These are phyloP conservation scores for Cardamine resedifolia DNA, from an alignment of 345 rosid genomes.

Conservation along the genomic window DNA sequence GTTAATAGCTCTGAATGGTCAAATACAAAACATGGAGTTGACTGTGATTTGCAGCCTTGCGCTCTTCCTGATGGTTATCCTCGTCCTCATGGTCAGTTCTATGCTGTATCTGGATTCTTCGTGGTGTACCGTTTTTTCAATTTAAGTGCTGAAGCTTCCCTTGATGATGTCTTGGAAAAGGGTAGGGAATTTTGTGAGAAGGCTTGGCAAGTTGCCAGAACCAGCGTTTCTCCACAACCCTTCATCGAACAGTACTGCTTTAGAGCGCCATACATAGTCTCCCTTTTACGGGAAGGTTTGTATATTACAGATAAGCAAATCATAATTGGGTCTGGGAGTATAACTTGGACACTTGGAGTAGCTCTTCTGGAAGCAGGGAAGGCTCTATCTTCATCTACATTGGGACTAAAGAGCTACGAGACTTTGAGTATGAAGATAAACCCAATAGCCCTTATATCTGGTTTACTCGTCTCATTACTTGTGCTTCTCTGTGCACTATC, in stretches of 20 bases:
- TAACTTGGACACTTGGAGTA: conserved; percentile 98
- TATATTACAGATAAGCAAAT: conserved; percentile 77
- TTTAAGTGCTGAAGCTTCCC: conserved; percentile 74
- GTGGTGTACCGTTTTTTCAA: conserved; percentile 91
- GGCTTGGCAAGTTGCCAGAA: conserved; percentile 77
- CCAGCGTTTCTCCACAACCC: conserved; percentile 90
- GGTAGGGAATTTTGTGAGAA: conserved; percentile 83
- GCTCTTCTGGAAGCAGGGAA: conserved; percentile 89
- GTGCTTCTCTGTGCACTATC: conserved; percentile 76
- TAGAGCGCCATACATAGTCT: conserved; percentile 90
- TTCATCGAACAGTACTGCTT: conserved; percentile 98
- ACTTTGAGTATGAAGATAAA: conserved; percentile 64
- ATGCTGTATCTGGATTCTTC: conserved; percentile 90
- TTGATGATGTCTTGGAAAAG: conserved; percentile 88
- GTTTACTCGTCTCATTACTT: conserved; percentile 62
- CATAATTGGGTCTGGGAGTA: conserved; percentile 88
- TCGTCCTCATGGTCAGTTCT: conserved; percentile 86
- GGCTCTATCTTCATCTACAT: conserved; percentile 58
- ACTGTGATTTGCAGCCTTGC: conserved; percentile 92
- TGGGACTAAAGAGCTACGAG: conserved; percentile 60
- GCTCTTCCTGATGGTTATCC: conserved; percentile 76
- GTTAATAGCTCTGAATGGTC: conserved; percentile 96
- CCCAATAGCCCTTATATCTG: conserved; percentile 57
- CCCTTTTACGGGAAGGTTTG: conserved; percentile 83
- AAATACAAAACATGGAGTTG: conserved; percentile 54